Evolutionary conservation across 1,284 basidiomycete genomes (phyloP).

Genomic region (Irpex sp.): DNA sequence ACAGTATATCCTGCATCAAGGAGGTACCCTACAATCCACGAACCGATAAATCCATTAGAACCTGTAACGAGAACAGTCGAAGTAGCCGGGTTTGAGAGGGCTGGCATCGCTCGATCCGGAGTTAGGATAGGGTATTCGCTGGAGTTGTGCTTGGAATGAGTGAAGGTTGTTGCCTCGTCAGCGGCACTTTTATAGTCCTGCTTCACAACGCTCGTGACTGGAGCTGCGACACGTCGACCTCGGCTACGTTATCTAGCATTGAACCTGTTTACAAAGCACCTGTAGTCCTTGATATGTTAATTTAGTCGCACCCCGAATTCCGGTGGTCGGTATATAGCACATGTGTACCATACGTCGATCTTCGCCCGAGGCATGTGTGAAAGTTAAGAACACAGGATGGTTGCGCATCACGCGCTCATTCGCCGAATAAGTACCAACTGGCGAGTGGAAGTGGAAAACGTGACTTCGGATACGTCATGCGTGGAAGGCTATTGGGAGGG

Average conservation of each 20-base stretch:
- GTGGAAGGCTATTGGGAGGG: too few relatives aligned
- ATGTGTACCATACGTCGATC: neutral
- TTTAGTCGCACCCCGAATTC: neutral
- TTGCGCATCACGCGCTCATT: too few relatives aligned
- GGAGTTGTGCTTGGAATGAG: too few relatives aligned
- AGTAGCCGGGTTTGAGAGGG: constrained; percentile 1
- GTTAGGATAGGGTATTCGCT: too few relatives aligned
- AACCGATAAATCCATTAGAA: constrained; percentile 20
- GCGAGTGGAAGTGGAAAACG: too few relatives aligned
- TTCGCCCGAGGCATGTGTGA: neutral
- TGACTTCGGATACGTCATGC: too few relatives aligned
- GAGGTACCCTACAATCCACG: constrained; percentile 22
- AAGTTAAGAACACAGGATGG: too few relatives aligned
- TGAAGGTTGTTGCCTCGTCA: too few relatives aligned
- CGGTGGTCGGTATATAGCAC: neutral
- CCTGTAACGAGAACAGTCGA: constrained; percentile 25
- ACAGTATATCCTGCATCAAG: constrained; percentile 38
- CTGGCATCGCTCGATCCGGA: constrained; percentile 3
- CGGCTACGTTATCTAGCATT: neutral
- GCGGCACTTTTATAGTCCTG: too few relatives aligned
- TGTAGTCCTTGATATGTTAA: neutral
- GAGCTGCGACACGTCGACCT: too few relatives aligned
- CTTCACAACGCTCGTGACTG: too few relatives aligned
- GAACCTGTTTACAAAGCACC: neutral
- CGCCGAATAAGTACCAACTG: too few relatives aligned